Evolutionary conservation across 495 filamentous ascomycete species (phyloP).

Genomic region (Penicillium taxi): DNA sequence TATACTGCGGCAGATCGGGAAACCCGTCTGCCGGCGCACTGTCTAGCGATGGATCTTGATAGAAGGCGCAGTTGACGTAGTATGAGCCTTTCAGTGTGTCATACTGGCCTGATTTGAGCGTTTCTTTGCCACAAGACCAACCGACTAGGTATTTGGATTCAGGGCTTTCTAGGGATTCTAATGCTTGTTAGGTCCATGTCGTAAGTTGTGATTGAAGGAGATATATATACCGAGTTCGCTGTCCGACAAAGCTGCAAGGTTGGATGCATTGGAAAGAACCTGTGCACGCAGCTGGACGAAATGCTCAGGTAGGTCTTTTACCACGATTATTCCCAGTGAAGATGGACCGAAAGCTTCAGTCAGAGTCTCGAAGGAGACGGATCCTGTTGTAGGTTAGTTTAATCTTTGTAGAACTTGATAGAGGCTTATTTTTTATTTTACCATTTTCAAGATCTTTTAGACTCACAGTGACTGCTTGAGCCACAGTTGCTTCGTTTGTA

Average conservation of each 20-base stretch:
- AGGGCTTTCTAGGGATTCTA: slow-evolving; percentile 40
- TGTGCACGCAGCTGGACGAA: slow-evolving; percentile 62
- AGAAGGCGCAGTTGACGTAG: slow-evolving; percentile 95
- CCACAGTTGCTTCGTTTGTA: slow-evolving; percentile 12
- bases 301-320: slow-evolving; percentile 67
- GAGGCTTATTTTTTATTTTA: slow-evolving; percentile 5
- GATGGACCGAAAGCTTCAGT: slow-evolving; percentile 84
- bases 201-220: neutral
- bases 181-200: slow-evolving; percentile 6
- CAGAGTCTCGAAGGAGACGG: slow-evolving; percentile 63
- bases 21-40: slow-evolving; percentile 53
- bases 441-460: slow-evolving; percentile 41
- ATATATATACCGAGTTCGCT: slow-evolving; percentile 57
- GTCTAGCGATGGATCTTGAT: slow-evolving; percentile 57
- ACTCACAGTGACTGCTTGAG: slow-evolving; percentile 47
- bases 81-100: slow-evolving; percentile 94
- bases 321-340: slow-evolving; percentile 87
- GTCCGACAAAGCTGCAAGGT: slow-evolving; percentile 73
- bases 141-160: slow-evolving; percentile 52
- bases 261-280: slow-evolving; percentile 79
- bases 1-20: slow-evolving; percentile 56
- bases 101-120: slow-evolving; percentile 78
- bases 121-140: slow-evolving; percentile 88
- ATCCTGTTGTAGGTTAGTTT: slow-evolving; percentile 39
- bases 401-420: neutral